phyloP scores from a whole-genome alignment of 306 rosid genomes.

The Astragalus membranaceus region DNA sequence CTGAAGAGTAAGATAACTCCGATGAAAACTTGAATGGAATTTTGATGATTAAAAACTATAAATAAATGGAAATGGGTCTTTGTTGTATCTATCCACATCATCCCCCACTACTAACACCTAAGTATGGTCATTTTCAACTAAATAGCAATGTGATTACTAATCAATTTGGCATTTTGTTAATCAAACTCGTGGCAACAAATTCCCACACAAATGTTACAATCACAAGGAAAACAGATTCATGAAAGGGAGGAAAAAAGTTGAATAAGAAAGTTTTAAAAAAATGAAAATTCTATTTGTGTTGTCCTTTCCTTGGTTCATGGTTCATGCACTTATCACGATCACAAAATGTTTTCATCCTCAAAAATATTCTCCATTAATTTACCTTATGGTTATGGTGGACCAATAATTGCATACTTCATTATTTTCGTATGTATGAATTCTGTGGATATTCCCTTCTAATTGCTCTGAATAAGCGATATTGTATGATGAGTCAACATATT shows the following conservation, averaged over 20 bases:
- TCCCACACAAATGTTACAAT: constrained; percentile 25
- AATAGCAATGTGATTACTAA: not conserved
- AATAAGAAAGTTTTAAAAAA: not conserved
- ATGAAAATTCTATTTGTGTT: not conserved
- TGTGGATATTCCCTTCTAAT: not conserved
- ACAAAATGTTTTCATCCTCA: not conserved
- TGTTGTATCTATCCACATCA: constrained; percentile 5
- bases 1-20: too few species aligned
- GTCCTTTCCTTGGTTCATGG: constrained; percentile 3
- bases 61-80: not conserved
- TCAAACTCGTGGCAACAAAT: constrained; percentile 28
- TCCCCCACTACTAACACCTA: constrained; percentile 17
- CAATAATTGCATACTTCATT: not conserved
- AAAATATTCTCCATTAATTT: not conserved
- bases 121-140: constrained; percentile 6
- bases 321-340: not conserved
- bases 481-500: too few species aligned
- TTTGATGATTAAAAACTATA: not conserved
- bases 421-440: not conserved
- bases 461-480: not conserved
- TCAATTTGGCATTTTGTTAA: constrained; percentile 12
- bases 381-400: not conserved
- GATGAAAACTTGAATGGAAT: not conserved
- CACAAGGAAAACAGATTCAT: constrained; percentile 16
- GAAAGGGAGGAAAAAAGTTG: not conserved